phyloP scores from a whole-genome alignment of 192 early-diverging fungal genomes.

The Coemansia sp. region DNA sequence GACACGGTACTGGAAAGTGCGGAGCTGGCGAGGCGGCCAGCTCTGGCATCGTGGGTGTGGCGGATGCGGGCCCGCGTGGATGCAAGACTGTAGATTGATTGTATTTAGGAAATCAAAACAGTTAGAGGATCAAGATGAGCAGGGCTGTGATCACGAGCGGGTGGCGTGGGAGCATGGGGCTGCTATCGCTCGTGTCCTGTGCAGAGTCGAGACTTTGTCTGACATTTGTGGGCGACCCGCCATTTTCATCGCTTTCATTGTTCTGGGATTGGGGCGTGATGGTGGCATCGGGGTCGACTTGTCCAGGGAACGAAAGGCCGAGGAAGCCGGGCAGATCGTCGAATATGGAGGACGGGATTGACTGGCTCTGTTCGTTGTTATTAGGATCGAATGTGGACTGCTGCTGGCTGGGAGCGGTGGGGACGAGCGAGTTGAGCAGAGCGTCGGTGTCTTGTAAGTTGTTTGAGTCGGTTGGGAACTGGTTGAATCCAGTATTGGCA shows the following conservation, averaged over 20 bases:
- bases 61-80: conserved; percentile 18
- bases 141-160: neutral
- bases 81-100: no score
- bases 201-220: neutral
- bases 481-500: no score
- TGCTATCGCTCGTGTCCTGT: neutral
- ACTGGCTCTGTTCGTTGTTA: neutral
- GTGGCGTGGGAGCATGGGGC: neutral
- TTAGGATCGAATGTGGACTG: neutral
- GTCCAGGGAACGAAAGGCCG: conserved; percentile 26
- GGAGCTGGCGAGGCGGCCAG: conserved; percentile 29
- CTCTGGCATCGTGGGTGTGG: conserved; percentile 34
- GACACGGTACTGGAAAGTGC: conserved; percentile 10
- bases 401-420: neutral
- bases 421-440: neutral
- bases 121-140: neutral
- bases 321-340: conserved; percentile 27
- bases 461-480: no score
- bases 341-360: conserved; percentile 27
- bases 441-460: no score
- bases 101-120: no score
- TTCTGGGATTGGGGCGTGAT: neutral
- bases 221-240: neutral
- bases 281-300: neutral
- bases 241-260: neutral